Evolutionary conservation across 73 alveolate genomes (phyloP).

Genomic region (Paramecium primaurelia): DNA sequence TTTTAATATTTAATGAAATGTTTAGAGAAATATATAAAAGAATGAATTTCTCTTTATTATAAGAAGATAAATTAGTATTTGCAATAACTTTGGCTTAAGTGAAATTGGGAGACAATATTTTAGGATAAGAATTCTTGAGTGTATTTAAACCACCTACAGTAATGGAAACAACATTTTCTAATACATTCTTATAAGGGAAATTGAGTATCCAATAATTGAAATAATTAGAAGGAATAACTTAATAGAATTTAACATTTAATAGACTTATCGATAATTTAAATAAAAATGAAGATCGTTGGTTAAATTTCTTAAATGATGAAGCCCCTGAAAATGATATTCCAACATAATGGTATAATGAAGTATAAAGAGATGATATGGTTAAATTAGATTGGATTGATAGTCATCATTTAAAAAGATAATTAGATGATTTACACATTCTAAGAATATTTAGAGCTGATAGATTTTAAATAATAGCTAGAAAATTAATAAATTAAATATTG

Average conservation of each 20-base stretch:
- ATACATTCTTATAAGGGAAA: slow-evolving; percentile 69
- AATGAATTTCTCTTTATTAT: slow-evolving; percentile 88
- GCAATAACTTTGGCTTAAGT: slow-evolving; percentile 95
- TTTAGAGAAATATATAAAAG: slow-evolving; percentile 83
- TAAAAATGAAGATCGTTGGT: slow-evolving; percentile 80
- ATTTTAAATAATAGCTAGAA: slow-evolving; percentile 76
- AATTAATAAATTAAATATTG: slow-evolving; percentile 74
- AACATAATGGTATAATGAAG: slow-evolving; percentile 62
- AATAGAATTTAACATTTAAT: slow-evolving; percentile 64
- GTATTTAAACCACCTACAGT: slow-evolving; percentile 75
- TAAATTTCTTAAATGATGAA: slow-evolving; percentile 74
- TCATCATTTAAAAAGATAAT: background rate
- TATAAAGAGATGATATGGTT: background rate
- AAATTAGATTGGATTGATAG: slow-evolving; percentile 13
- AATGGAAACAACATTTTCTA: slow-evolving; percentile 63
- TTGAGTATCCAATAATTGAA: slow-evolving; percentile 78
- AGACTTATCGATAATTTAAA: slow-evolving; percentile 71
- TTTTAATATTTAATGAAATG: slow-evolving; percentile 78
- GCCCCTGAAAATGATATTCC: slow-evolving; percentile 92
- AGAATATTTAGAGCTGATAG: slow-evolving; percentile 79
- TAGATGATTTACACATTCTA: slow-evolving; percentile 10
- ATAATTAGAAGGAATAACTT: slow-evolving; percentile 76
- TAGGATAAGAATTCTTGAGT: slow-evolving; percentile 77
- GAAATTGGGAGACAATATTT: slow-evolving; percentile 76
- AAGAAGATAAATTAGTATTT: slow-evolving; percentile 78